Percentiles rank a stretch among this genome's conserved stretches.
phyloP scores from a whole-genome alignment of 306 rosid genomes.

The Pueraria montana region DNA sequence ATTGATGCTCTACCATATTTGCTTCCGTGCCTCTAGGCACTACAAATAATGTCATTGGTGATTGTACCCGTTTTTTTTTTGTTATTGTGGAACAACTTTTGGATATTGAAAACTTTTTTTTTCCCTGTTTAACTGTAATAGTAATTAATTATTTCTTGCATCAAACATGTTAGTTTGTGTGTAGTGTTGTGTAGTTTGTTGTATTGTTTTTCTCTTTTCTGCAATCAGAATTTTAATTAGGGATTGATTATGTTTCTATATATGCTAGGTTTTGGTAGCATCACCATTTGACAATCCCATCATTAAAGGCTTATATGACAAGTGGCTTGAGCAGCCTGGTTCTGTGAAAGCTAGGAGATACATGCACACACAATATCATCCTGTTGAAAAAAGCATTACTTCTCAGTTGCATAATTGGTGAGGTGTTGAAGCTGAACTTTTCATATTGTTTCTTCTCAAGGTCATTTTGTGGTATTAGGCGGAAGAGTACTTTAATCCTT shows the following conservation, averaged over 20 bases:
- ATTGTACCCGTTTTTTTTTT: neutral
- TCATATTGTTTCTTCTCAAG: conserved; percentile 33
- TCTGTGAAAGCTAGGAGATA: conserved; percentile 88
- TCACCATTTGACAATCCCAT: conserved; percentile 77
- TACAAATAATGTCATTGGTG: neutral
- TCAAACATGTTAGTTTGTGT: neutral
- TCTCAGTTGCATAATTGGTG: conserved; percentile 94
- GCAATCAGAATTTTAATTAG: conserved; percentile 28
- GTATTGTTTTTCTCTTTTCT: neutral
- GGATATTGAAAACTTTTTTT: neutral
- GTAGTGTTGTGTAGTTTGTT: neutral
- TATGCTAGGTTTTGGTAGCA: conserved; percentile 64
- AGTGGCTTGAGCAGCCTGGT: conserved; percentile 91
- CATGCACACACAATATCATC: conserved; percentile 86
- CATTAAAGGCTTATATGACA: conserved; percentile 69
- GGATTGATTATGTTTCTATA: conserved; percentile 19
- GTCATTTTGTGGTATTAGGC: conserved; percentile 25
- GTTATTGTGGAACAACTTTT: neutral
- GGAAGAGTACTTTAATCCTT: conserved; percentile 11
- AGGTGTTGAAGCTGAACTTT: conserved; percentile 38
- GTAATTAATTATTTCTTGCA: neutral
- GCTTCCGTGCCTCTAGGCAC: neutral
- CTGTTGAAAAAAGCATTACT: conserved; percentile 84
- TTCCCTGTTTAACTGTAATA: neutral
- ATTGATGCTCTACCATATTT: conserved; percentile 2